phyloP scores from a whole-genome alignment of 1,284 basidiomycete genomes.

The Naganishia liquefaciens region DNA sequence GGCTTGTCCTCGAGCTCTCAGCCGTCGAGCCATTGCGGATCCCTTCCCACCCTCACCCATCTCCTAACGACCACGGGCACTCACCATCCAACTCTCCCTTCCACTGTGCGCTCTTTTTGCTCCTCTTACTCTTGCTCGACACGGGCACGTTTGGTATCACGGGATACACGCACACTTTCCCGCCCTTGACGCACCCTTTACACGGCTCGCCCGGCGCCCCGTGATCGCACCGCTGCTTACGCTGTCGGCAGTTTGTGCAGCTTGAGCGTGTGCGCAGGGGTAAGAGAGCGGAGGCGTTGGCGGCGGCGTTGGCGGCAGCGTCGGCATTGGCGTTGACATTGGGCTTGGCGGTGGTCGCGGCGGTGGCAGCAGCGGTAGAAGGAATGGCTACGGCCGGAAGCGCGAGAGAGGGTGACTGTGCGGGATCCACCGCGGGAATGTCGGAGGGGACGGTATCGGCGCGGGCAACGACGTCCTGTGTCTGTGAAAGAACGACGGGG shows the following conservation, averaged over 20 bases:
- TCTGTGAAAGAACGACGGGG: no score
- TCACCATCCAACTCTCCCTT: not conserved
- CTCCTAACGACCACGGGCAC: not conserved
- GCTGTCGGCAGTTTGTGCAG: conserved; percentile 24
- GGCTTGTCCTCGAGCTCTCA: no score
- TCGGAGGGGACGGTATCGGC: not conserved
- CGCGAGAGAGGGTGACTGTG: not conserved
- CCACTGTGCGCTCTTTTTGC: not conserved
- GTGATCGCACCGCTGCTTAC: conserved; percentile 27
- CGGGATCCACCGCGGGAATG: no score
- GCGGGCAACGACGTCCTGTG: no score
- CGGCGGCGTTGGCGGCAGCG: not conserved
- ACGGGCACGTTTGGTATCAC: not conserved
- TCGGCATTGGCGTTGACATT: no score
- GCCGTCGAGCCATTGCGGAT: no score
- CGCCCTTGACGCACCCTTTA: conserved; percentile 10
- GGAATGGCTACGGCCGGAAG: not conserved
- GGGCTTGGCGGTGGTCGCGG: not conserved
- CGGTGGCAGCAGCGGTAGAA: not conserved
- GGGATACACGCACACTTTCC: conserved; percentile 23
- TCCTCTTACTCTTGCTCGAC: not conserved
- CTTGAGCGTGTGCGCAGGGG: conserved; percentile 19
- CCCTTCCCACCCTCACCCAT: not conserved
- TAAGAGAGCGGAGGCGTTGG: not conserved
- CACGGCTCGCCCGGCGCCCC: conserved; percentile 9